phyloP scores from a whole-genome alignment of 2,329 filamentous ascomycete genomes.

The Pyrenochaeta sp. region DNA sequence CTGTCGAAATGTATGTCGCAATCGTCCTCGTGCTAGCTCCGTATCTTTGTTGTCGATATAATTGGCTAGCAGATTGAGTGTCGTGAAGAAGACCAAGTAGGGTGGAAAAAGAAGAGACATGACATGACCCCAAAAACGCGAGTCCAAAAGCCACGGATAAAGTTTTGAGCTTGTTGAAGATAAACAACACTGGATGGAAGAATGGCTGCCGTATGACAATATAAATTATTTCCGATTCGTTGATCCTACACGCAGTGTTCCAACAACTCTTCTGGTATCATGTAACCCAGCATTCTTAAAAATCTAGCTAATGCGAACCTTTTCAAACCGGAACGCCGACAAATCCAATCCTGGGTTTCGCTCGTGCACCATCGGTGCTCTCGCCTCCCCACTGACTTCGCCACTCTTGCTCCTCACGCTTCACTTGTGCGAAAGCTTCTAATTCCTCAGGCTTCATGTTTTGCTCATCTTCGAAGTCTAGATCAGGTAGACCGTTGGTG shows the following conservation, averaged over 20 bases:
- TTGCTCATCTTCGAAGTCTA: conserved; percentile 71
- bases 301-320: conserved; percentile 5
- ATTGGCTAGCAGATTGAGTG: background rate
- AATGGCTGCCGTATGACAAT: background rate
- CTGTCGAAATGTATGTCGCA: background rate
- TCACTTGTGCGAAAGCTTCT: conserved; percentile 73
- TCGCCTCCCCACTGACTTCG: conserved; percentile 79
- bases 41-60: background rate
- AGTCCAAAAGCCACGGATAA: background rate
- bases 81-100: background rate
- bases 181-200: no score
- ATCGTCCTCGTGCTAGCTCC: background rate
- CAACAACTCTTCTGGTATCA: conserved; percentile 15
- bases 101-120: no score
- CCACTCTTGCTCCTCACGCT: conserved; percentile 73
- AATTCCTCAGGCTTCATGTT: conserved; percentile 76
- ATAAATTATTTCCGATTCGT: background rate
- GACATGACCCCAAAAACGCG: background rate
- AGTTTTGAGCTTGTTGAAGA: no score
- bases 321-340: conserved; percentile 58
- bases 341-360: conserved; percentile 58
- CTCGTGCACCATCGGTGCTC: conserved; percentile 60
- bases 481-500: conserved; percentile 66
- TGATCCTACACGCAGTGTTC: background rate
- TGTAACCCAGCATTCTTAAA: background rate